Evolutionary conservation across 805 yeast species (phyloP).

Genomic region (Helenozyma rhizophorensis): DNA sequence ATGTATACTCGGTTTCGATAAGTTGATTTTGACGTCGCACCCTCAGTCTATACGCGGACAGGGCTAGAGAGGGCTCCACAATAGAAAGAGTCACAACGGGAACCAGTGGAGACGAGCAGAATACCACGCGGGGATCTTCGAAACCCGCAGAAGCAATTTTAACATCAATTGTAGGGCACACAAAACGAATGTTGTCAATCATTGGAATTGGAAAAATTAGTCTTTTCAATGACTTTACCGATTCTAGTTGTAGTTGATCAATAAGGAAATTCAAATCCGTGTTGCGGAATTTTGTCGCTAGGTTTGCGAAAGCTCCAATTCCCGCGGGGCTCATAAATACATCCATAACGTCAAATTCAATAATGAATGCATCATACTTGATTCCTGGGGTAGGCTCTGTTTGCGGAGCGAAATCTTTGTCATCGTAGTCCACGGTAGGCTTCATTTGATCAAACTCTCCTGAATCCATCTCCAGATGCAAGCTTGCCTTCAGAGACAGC

Average conservation of each 20-base stretch:
- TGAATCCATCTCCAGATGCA: conserved; percentile 11
- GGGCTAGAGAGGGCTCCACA: conserved; percentile 32
- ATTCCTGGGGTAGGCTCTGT: conserved; percentile 31
- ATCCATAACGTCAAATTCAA: conserved; percentile 51
- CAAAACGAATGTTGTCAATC: conserved; percentile 43
- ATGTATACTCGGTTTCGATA: conserved; percentile 12
- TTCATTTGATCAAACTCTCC: conserved; percentile 12
- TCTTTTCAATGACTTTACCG: conserved; percentile 42
- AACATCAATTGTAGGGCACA: conserved; percentile 42
- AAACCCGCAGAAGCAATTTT: conserved; percentile 31
- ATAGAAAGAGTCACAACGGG: conserved; percentile 27
- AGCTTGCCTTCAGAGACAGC: too few relatives aligned
- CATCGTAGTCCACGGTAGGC: conserved; percentile 26
- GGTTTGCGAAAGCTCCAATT: conserved; percentile 32
- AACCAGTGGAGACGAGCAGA: conserved; percentile 24
- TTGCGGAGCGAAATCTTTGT: conserved; percentile 28
- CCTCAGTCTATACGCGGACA: conserved; percentile 17
- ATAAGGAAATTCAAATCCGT: conserved; percentile 46
- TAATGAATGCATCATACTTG: conserved; percentile 51
- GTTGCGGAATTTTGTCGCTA: conserved; percentile 30
- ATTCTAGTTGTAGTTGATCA: conserved; percentile 62
- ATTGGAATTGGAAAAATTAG: conserved; percentile 27
- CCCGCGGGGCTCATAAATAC: conserved; percentile 45
- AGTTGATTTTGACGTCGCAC: conserved; percentile 5
- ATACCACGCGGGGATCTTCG: conserved; percentile 15